Percentiles rank a stretch among this genome's conserved stretches.
Evolutionary conservation across 352 stramenopile species (phyloP).

Genomic region (Globisporangium alternatum): DNA sequence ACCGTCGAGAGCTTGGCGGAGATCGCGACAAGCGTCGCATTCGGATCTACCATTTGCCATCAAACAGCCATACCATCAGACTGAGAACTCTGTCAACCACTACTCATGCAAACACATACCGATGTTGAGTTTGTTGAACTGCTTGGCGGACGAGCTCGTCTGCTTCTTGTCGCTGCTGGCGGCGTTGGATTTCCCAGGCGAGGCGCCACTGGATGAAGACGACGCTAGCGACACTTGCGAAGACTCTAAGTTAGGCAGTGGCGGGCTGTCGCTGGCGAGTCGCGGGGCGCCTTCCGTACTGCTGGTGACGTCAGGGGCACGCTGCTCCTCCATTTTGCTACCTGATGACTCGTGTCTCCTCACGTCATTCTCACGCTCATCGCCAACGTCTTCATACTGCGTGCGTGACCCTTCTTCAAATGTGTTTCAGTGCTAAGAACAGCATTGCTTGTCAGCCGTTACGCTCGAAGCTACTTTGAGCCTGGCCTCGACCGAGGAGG

Average conservation of each 20-base stretch:
- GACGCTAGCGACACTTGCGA: not conserved
- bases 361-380: not conserved
- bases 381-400: not conserved
- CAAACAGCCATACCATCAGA: not conserved
- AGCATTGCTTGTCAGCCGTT: not conserved
- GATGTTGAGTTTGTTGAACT: constrained; percentile 39
- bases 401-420: not conserved
- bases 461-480: not conserved
- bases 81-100: not conserved
- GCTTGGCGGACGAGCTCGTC: constrained; percentile 20
- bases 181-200: not conserved
- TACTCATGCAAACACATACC: constrained; percentile 16
- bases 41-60: constrained; percentile 23
- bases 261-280: not conserved
- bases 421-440: not conserved
- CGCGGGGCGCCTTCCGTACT: not conserved
- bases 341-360: not conserved
- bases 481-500: not conserved
- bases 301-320: not conserved
- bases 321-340: not conserved
- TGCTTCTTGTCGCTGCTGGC: constrained; percentile 4
- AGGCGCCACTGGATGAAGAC: not conserved
- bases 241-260: not conserved
- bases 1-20: constrained; percentile 50
- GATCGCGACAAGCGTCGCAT: constrained; percentile 53